Base-by-base conservation (phyloP, 129 eudicot genomes). In the Chrysanthemum seticuspe region DNA sequence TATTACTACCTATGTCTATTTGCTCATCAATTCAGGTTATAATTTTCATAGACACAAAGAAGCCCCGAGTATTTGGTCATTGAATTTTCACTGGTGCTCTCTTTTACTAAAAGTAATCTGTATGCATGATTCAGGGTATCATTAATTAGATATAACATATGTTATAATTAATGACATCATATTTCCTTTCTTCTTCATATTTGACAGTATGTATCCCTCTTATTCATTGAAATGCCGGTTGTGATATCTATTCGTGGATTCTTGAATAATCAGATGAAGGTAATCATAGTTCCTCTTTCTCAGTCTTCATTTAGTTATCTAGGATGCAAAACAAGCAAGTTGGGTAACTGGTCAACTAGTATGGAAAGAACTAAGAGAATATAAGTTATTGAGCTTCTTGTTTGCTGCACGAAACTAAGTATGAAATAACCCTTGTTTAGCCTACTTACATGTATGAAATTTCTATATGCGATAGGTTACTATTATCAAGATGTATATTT, bases 231-330 rank as follows among this genome's bases (percentile, higher is more conserved):
- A 70, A 83, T 94, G 96, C 81, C 90, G 85, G 90, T 94, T 40
- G 97, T 88, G 62, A 85, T 94, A 72, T 94, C 97, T 52, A 97
- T 94, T 57, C 87, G 99, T 34, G 99, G 99, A 16, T 94, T 94
- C 85, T 86, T 94, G 58, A 62, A 86, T 54, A 94, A 94, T 76
- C 78, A 90, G 73, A 90, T 94, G 99, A 94, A 94, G 94, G 99
- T 94, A 86, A 76, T 57, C 77, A 45, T 68, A 44, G 27, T 19
- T 82, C 54, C 51, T 69, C 68, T n/a, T 82, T 27, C 58, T 62
- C 68, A 15, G 9, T 74, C 44, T 75, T 54, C 51, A 23, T 60
- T 57, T 2, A 25, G 3, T 61, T 18, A n/a, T 51, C 7, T 36
- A 36, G 9, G 45, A 1, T 36, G 8, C 9, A 36, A 36, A 36